Conservation (phyloP, 805 yeast species). For the Pichia cephalocereana region DNA sequence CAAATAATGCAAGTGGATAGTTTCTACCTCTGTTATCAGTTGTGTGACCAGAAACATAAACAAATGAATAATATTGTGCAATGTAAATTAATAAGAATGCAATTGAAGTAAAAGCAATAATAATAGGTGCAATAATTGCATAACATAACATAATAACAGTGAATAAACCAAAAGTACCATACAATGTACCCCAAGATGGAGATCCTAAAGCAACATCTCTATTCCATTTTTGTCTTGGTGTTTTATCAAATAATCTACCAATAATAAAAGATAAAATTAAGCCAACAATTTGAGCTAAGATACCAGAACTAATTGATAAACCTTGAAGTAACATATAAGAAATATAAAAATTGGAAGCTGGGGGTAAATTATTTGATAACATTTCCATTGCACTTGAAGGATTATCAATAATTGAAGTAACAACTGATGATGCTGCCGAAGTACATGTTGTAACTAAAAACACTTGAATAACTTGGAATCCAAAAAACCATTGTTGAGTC, state of each 20-base stretch:
- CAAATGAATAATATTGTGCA: conserved; percentile 54
- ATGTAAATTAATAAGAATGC: conserved; percentile 48
- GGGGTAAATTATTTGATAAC: conserved; percentile 72
- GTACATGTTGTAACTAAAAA: conserved; percentile 78
- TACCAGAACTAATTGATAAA: conserved; percentile 65
- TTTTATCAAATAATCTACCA: conserved; percentile 64
- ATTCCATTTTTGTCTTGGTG: conserved; percentile 90
- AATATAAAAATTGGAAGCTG: conserved; percentile 85
- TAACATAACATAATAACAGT: conserved; percentile 66
- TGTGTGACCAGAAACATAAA: conserved; percentile 53
- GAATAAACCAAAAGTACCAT: conserved; percentile 70
- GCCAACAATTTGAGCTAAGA: conserved; percentile 65
- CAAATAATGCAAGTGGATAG: conserved; percentile 65
- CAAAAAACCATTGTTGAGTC: conserved; percentile 85
- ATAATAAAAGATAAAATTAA: conserved; percentile 63
- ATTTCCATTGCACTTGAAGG: conserved; percentile 69
- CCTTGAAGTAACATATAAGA: conserved; percentile 78
- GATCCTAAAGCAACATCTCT: conserved; percentile 55
- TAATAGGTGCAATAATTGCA: conserved; percentile 69
- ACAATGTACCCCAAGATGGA: conserved; percentile 75
- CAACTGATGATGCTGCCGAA: conserved; percentile 76
- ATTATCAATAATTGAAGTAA: conserved; percentile 52
- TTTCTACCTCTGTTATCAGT: conserved; percentile 63
- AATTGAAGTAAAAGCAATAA: conserved; percentile 56
- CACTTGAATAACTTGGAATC: conserved; percentile 84